Base-by-base conservation (phyloP, 306 rosid species). In the Medicago ruthenica region DNA sequence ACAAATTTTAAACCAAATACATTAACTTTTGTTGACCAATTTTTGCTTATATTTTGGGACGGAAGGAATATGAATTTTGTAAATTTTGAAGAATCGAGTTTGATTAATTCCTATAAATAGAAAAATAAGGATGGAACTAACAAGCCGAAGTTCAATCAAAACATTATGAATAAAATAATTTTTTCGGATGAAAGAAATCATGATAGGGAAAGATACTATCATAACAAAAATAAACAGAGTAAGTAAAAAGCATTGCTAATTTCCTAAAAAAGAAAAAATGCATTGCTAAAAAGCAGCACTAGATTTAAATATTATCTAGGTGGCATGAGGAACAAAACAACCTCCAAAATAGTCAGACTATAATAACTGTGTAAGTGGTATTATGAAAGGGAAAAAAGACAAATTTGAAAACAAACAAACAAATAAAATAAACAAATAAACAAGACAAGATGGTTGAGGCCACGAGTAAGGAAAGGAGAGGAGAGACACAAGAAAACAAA, bases 331-430 rank as follows among this genome's bases (percentile, higher is more conserved):
- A 24, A 75, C 58, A 41, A 9, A 76, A 71, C 67, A 50, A 40
- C 69, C 17, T 83, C 76, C 59, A 72, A 77, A 84, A 42, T 53
- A 84, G 76, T 36, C 9, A 54, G 24, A 45, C 15, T 31, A 12
- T 40, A 40, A 17, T 27, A 44, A 72, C 20, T n/a, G 51, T 62
- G 51, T 47, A 84, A 80, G 67, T 67, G 66, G 41, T 22, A 31
- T 71, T 22, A 44, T 76, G 61, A 24, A 54, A 51, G 65, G 24
- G 53, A 62, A 21, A 41, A 31, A 15, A 67, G 78, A 79, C 78
- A 69, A 73, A 73, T 15, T 16, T 18, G 71, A 45, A 62, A 61
- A 27, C 40, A 60, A 31, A 61, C 42, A 58, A 58, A 58, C 7
- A 34, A 34, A 34, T 34, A 3, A 44, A 11, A 7, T 9, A 61